Base-by-base conservation (phyloP, 495 filamentous ascomycete genomes). In the Penicillium paradoxum region DNA sequence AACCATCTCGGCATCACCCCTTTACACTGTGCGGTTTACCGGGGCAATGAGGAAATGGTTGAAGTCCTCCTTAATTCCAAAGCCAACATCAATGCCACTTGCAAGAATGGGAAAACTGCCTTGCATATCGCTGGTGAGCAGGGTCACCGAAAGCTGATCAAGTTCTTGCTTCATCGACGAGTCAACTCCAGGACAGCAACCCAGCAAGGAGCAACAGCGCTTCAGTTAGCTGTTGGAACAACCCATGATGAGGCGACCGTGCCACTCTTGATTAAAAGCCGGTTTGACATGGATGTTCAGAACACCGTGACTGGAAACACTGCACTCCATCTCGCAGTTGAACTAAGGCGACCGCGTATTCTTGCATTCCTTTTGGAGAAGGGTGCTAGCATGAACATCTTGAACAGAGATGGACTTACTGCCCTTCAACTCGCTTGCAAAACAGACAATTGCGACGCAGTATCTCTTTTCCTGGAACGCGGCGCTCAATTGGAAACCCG, bases 41-140 rank as follows among this genome's bases (percentile, higher is more conserved):
- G 43, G 9, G 73, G 75, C 2, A 49, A 75, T 27, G 69, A 70
- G 0, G 59, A 69, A n/a, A 73, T 75, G 59, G 60, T 70, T 6
- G 65, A 66, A 32, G 59, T 74, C 0, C 47, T 79, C 1, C 56
- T 76, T 6, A 54, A 64, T 5, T 44, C 64, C 34, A 50, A 50
- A 6, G 65, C 58, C 6, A 56, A 73, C 37, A 33, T 51, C 22
- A 64, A 73, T 55, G 59, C 61, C 0, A 37, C 49, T 4, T 38
- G 46, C 9, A 41, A 43, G n/a, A n/a, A n/a, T 10, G 71, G 68
- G 0, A 56, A 57, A 3, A 70, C 69, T 4, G 63, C 62, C 0
- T 51, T 74, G 10, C 68, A 71, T 19, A 45, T 68, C 4, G 69
- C 69, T 0, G 45, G 60, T 0, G n/a, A 60, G 4, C 30, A 55